phyloP scores from a whole-genome alignment of 352 stramenopile genomes.

The Phytopythium helicoides region DNA sequence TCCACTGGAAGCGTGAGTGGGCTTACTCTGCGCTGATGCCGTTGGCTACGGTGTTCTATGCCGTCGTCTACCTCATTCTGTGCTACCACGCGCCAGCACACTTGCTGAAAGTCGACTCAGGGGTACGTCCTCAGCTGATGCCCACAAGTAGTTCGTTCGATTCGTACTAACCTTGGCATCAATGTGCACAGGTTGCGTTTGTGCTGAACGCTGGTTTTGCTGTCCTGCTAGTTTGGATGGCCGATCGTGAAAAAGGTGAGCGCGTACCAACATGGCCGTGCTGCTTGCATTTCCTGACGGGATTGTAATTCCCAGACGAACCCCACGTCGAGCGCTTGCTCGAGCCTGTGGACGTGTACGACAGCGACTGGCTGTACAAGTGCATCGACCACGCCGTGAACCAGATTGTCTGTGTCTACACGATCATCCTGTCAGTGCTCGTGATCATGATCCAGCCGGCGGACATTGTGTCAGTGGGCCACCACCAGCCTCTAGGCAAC shows the following conservation, averaged over 20 bases:
- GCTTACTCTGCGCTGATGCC: conserved; percentile 58
- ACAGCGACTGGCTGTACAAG: conserved; percentile 79
- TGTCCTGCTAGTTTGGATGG: conserved; percentile 66
- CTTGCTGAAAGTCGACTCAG: conserved; percentile 48
- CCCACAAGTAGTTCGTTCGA: no score
- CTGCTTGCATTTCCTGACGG: no score
- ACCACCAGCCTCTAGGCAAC: conserved; percentile 73
- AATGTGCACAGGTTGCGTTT: conserved; percentile 44
- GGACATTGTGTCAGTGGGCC: conserved; percentile 67
- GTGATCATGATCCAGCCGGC: conserved; percentile 60
- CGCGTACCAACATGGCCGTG: not conserved
- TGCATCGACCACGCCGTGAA: conserved; percentile 81
- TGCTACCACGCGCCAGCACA: conserved; percentile 62
- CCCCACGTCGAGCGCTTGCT: conserved; percentile 49
- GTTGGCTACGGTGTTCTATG: conserved; percentile 44
- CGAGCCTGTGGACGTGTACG: conserved; percentile 64
- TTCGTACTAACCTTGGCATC: no score
- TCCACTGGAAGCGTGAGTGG: conserved; percentile 64
- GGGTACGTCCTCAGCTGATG: conserved; percentile 15
- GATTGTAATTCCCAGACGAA: conserved; percentile 29
- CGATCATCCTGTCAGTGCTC: conserved; percentile 54
- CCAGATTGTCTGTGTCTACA: conserved; percentile 77
- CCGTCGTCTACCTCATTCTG: conserved; percentile 54
- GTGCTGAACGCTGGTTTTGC: conserved; percentile 43
- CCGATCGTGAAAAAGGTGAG: conserved; percentile 56